A percentile compares a stretch with the other conserved stretches of the same genome.
Conservation (phyloP, 2,329 filamentous ascomycete genomes). For the Ophiostoma novo-ulmi region DNA sequence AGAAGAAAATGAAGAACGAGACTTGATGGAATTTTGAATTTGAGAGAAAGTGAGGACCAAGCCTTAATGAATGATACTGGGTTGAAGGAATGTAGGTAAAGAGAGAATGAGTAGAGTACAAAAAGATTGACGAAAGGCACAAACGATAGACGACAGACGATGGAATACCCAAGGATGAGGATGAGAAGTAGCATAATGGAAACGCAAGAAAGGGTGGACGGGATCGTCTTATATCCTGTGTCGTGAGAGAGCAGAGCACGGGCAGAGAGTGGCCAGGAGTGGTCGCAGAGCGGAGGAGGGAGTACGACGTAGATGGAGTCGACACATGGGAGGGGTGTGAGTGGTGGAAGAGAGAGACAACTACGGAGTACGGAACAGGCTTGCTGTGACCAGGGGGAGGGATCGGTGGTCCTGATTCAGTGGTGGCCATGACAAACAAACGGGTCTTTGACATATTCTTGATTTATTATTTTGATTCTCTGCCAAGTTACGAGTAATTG, state of each 20-base stretch:
- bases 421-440: neutral
- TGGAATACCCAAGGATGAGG: constrained; percentile 11
- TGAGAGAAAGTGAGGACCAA: constrained; percentile 31
- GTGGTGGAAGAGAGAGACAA: neutral
- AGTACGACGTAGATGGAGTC: constrained; percentile 1
- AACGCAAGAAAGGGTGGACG: constrained; percentile 7
- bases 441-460: neutral
- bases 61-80: constrained; percentile 35
- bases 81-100: constrained; percentile 20
- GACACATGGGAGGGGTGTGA: constrained; percentile 13
- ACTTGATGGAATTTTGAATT: constrained; percentile 21
- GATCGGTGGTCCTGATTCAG: constrained; percentile 2
- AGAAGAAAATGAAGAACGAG: neutral
- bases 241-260: constrained; percentile 19
- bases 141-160: constrained; percentile 1
- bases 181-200: constrained; percentile 19
- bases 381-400: neutral
- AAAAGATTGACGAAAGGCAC: neutral
- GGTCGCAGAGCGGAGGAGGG: constrained; percentile 12
- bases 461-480: neutral
- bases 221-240: constrained; percentile 13
- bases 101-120: neutral
- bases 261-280: constrained; percentile 21
- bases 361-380: neutral
- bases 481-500: no score